phyloP scores from a whole-genome alignment of 2,329 filamentous ascomycete genomes.

The Rosellinia necatrix region DNA sequence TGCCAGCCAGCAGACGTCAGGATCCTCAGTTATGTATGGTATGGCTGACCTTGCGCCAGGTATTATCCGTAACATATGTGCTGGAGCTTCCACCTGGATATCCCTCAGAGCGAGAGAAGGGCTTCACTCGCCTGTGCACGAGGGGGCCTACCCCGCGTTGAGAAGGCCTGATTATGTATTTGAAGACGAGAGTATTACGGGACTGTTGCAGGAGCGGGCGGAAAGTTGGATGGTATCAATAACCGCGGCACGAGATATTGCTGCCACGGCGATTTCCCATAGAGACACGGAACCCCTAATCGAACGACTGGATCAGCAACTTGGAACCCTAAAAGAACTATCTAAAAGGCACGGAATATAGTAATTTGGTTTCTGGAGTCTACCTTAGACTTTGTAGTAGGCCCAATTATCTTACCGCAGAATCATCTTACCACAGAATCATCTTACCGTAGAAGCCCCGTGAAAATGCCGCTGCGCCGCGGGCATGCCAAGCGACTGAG shows the following conservation, averaged over 20 bases:
- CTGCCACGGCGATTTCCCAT: constrained; percentile 14
- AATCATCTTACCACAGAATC: too few species aligned
- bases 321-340: neutral
- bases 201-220: neutral
- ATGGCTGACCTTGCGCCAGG: constrained; percentile 21
- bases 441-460: constrained; percentile 11
- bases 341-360: neutral
- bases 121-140: neutral
- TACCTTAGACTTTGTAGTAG: neutral
- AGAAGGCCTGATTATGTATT: neutral
- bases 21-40: neutral
- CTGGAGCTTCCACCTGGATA: constrained; percentile 18
- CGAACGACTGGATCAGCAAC: constrained; percentile 4
- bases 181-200: neutral
- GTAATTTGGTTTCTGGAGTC: neutral
- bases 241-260: constrained; percentile 8
- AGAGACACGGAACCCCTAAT: constrained; percentile 10
- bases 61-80: constrained; percentile 20
- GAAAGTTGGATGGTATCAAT: constrained; percentile 15
- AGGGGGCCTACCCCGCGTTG: neutral
- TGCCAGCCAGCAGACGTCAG: neutral
- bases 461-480: constrained; percentile 9
- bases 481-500: neutral
- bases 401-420: too few species aligned
- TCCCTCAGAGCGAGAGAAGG: constrained; percentile 4